Percentiles rank a stretch among this genome's conserved stretches.
Evolutionary conservation across 2,329 filamentous ascomycete species (phyloP).

Genomic region (Pseudogymnoascus sp.): DNA sequence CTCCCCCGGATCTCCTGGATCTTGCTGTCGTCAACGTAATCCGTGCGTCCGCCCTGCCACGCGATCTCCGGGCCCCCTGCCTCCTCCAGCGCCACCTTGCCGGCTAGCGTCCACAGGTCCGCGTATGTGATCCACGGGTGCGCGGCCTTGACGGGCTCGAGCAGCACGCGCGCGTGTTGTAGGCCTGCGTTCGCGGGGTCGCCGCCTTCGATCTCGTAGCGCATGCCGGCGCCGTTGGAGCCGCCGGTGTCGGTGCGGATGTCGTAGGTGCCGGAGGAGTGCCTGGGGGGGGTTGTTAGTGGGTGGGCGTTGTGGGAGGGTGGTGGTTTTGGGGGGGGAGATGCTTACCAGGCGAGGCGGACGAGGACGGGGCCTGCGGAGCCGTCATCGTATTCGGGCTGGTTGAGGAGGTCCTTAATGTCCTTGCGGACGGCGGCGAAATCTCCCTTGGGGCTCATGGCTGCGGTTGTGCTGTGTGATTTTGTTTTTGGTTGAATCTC

Average conservation of each 20-base stretch:
- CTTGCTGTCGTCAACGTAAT: conserved; percentile 52
- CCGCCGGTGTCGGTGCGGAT: conserved; percentile 51
- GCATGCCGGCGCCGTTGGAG: conserved; percentile 57
- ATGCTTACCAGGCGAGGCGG: conserved; percentile 49
- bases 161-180: conserved; percentile 53
- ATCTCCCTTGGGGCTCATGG: conserved; percentile 44
- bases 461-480: neutral
- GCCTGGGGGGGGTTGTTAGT: conserved; percentile 35
- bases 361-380: conserved; percentile 56
- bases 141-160: conserved; percentile 51
- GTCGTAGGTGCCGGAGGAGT: conserved; percentile 56
- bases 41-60: conserved; percentile 52
- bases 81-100: conserved; percentile 47
- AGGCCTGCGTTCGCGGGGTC: conserved; percentile 58
- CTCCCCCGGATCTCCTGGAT: conserved; percentile 42
- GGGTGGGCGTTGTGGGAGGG: neutral
- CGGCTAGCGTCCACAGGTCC: conserved; percentile 57
- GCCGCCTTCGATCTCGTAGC: conserved; percentile 55
- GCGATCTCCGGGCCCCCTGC: conserved; percentile 50
- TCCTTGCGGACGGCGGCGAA: conserved; percentile 50
- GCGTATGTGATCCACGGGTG: conserved; percentile 58
- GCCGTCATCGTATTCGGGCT: conserved; percentile 58
- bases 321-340: neutral
- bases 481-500: neutral
- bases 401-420: conserved; percentile 43